Evolutionary conservation across 345 rosid genomes (phyloP).

Genomic region (Camelina hispida): DNA sequence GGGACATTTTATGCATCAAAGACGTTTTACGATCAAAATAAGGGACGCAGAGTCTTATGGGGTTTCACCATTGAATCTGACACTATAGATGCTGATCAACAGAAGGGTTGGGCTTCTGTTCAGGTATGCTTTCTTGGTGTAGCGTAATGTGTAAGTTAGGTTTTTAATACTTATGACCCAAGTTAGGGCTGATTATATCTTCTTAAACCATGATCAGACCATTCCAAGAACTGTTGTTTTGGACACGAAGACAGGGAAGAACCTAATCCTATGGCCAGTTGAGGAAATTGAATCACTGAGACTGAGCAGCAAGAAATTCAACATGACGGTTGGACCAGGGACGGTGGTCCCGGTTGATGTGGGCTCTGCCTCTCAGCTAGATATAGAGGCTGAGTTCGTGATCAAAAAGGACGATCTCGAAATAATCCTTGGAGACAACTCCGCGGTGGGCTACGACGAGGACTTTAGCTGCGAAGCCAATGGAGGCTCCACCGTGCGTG

Average conservation of each 20-base stretch:
- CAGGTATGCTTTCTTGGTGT: slow-evolving; percentile 49
- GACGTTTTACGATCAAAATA: slow-evolving; percentile 44
- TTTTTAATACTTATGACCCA: background rate
- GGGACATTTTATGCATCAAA: slow-evolving; percentile 46
- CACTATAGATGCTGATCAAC: slow-evolving; percentile 28
- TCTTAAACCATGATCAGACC: slow-evolving; percentile 47
- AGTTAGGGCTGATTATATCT: background rate
- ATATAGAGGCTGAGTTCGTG: slow-evolving; percentile 68
- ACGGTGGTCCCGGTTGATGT: slow-evolving; percentile 61
- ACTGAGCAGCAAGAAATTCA: slow-evolving; percentile 52
- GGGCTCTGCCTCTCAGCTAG: slow-evolving; percentile 71
- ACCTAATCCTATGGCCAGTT: slow-evolving; percentile 84
- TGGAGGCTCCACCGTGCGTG: slow-evolving; percentile 61
- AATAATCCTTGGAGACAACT: slow-evolving; percentile 43
- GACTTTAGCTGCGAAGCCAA: slow-evolving; percentile 45
- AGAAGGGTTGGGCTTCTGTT: slow-evolving; percentile 72
- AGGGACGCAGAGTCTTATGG: slow-evolving; percentile 41
- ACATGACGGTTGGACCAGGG: slow-evolving; percentile 61
- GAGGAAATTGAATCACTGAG: slow-evolving; percentile 75
- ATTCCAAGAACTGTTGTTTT: slow-evolving; percentile 72
- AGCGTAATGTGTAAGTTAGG: background rate
- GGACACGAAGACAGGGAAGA: slow-evolving; percentile 65
- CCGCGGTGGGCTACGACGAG: slow-evolving; percentile 40
- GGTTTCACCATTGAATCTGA: slow-evolving; percentile 44
- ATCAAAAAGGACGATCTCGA: slow-evolving; percentile 32